Evolutionary conservation across 176 grass and related monocot genomes (phyloP).

Genomic region (Hyparrhenia diplandra): DNA sequence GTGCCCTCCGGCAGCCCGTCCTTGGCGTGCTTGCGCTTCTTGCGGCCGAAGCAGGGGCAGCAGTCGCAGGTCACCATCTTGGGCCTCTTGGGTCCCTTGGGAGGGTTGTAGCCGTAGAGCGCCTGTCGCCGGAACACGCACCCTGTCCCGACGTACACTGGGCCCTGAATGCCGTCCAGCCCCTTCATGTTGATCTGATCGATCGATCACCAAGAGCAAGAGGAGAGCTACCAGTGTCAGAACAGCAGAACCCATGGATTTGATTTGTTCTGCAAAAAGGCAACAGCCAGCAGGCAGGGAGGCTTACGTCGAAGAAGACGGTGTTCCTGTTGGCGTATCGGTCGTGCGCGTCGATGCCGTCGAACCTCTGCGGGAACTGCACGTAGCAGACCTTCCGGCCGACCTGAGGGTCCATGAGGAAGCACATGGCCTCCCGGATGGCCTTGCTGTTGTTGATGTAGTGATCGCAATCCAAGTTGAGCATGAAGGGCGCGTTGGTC

Average conservation of each 20-base stretch:
- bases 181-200: constrained; percentile 99
- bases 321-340: constrained; percentile 97
- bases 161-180: constrained; percentile 91
- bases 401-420: constrained; percentile 94
- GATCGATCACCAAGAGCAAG: neutral
- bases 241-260: neutral
- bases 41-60: constrained; percentile 94
- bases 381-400: constrained; percentile 88
- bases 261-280: neutral
- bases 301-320: constrained; percentile 92
- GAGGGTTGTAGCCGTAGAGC: constrained; percentile 96
- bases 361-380: constrained; percentile 98
- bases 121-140: constrained; percentile 96
- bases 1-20: constrained; percentile 51
- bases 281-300: neutral
- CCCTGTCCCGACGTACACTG: constrained; percentile 91
- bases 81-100: constrained; percentile 82
- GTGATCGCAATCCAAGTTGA: constrained; percentile 96
- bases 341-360: constrained; percentile 87
- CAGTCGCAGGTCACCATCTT: constrained; percentile 97
- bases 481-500: constrained; percentile 96
- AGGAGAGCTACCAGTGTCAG: neutral
- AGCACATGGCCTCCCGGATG: constrained; percentile 93
- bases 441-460: constrained; percentile 99
- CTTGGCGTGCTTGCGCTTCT: constrained; percentile 73